phyloP scores from a whole-genome alignment of 2,329 filamentous ascomycete genomes.

The Polychaeton citri region DNA sequence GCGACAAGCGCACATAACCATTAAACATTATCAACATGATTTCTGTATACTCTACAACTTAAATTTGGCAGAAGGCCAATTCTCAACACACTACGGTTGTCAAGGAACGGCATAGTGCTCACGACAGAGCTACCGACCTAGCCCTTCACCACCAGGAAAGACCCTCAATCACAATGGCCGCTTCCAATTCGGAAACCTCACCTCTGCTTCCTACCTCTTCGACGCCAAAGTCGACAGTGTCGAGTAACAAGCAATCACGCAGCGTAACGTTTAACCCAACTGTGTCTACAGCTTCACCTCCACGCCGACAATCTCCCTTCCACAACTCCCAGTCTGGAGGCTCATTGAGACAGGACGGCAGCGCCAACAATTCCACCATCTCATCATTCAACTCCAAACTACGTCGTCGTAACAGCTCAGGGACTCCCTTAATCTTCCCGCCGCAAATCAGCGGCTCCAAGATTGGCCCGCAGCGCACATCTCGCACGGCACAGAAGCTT shows the following conservation, averaged over 20 bases:
- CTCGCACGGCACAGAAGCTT: slow-evolving; percentile 89
- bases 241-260: slow-evolving; percentile 25
- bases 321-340: slow-evolving; percentile 15
- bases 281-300: slow-evolving; percentile 33
- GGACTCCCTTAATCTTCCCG: slow-evolving; percentile 37
- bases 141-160: no score
- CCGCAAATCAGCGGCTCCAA: slow-evolving; percentile 42
- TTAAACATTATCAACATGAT: no score
- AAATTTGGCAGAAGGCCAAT: no score
- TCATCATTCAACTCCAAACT: slow-evolving; percentile 78
- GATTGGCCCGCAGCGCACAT: slow-evolving; percentile 87
- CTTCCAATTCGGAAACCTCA: slow-evolving; percentile 7
- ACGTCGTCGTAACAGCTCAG: slow-evolving; percentile 72
- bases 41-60: no score
- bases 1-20: no score
- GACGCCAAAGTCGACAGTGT: slow-evolving; percentile 22
- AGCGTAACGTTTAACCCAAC: slow-evolving; percentile 66
- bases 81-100: no score
- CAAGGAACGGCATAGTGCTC: no score
- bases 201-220: slow-evolving; percentile 9
- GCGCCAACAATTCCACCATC: slow-evolving; percentile 46
- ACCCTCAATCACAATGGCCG: not conserved
- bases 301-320: slow-evolving; percentile 21
- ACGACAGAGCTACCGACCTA: no score
- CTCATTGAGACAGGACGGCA: slow-evolving; percentile 19